Base-by-base conservation (phyloP, 2,329 filamentous ascomycete genomes). In the Lecanoromycetidae sp. region DNA sequence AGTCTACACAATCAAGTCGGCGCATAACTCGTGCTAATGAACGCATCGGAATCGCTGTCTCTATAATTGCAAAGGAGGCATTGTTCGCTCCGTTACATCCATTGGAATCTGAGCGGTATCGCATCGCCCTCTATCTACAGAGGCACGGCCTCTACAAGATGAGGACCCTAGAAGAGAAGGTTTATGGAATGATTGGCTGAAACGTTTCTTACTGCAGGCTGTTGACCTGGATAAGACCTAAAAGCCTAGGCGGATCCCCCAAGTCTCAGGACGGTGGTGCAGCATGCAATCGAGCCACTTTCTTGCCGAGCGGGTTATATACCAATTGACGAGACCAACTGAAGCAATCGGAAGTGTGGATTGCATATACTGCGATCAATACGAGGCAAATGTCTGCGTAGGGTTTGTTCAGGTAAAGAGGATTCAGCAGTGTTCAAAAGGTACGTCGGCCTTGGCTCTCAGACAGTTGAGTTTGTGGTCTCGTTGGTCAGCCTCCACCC, bases 221-320 rank as follows among this genome's bases (percentile, higher is more conserved):
- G 15, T 26, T 27, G 13, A 30, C n/a, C 22, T 35, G 2, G 42
- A 33, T 44, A 44, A 30, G 29, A 44, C 7, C 30, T 44, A 44
- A 9, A 9, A 19, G n/a, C 23, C 22, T 23, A 26, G 42, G 15
- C 10, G 30, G n/a, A 37, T 26, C 29, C 27, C 29, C 20, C 27
- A 33, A 50, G 48, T 50, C 39, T 50, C 36, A 50, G 43, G 44
- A 38, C 19, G 33, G 37, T 36, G 36, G 48, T 23, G 36, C 34
- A 32, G 43, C 38, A 37, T 38, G 42, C 42, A 46, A 49, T 49
- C 43, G 42, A 46, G 37, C 50, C 46, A 52, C 43, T 49, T 38
- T 46, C 35, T 30, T 44, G 33, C 25, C 40, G 32, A 46, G 44
- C 37, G 46, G 46, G n/a, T 44, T 52, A 46, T 46, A 52, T 47